These are phyloP conservation scores for Alternaria triticimaculans DNA, from an alignment of 2,329 filamentous ascomycete genomes.

Conservation along the genomic window DNA sequence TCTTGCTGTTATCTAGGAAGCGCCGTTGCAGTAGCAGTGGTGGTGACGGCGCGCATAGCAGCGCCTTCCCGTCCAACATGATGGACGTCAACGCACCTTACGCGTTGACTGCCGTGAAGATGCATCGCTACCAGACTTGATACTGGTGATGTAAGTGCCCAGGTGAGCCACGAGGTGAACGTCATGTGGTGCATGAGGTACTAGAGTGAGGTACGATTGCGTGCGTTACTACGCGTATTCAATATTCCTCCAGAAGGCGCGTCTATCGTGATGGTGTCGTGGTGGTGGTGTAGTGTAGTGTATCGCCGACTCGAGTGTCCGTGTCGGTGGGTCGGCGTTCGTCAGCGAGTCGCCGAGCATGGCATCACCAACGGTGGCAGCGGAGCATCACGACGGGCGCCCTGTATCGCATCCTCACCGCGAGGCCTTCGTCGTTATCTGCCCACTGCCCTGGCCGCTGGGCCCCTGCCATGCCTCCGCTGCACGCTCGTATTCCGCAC, in stretches of 20 bases:
- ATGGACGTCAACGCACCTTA: neutral
- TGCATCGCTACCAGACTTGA: neutral
- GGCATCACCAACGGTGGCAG: conserved; percentile 26
- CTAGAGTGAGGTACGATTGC: neutral
- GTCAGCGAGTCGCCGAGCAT: conserved; percentile 20
- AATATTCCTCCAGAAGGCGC: neutral
- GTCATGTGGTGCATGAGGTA: neutral
- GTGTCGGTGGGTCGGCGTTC: neutral
- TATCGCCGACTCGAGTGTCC: neutral
- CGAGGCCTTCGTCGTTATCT: conserved; percentile 19
- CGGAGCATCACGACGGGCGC: conserved; percentile 16
- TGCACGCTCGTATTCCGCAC: conserved; percentile 16
- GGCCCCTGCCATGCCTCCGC: conserved; percentile 39
- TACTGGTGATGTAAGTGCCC: neutral
- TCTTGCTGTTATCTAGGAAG: neutral
- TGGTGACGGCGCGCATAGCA: neutral
- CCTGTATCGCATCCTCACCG: conserved; percentile 28
- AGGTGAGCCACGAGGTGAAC: neutral
- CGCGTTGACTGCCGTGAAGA: neutral
- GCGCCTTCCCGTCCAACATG: neutral
- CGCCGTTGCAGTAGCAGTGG: neutral
- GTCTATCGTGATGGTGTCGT: neutral
- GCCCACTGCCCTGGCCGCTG: conserved; percentile 35
- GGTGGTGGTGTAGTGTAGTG: neutral
- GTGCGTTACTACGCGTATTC: neutral